Evolutionary conservation across 805 yeast genomes (phyloP).

Genomic region (Vanderwaltozyma yarrowii): DNA sequence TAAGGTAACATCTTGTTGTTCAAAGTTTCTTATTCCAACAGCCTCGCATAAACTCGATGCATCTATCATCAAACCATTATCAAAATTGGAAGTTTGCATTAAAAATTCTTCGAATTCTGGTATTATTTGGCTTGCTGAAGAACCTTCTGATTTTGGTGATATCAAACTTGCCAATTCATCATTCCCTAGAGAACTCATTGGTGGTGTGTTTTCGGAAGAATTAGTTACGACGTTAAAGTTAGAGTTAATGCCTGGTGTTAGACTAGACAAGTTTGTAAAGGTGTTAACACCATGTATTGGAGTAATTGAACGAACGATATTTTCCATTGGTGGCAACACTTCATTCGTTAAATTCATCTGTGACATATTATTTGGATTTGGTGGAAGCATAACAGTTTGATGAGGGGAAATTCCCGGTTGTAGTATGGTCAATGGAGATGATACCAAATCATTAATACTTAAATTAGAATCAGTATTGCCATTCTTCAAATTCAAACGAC

Average conservation of each 20-base stretch:
- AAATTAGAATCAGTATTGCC: background rate
- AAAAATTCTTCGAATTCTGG: conserved; percentile 30
- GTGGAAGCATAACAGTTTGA: background rate
- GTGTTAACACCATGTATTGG: background rate
- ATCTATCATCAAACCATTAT: conserved; percentile 24
- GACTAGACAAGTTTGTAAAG: background rate
- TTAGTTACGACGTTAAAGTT: background rate
- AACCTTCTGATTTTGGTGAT: conserved; percentile 17
- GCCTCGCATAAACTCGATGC: conserved; percentile 26
- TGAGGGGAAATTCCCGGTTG: background rate
- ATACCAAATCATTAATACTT: background rate
- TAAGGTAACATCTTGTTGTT: conserved; percentile 8
- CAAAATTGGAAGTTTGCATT: conserved; percentile 23
- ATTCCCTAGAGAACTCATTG: background rate
- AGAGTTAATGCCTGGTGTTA: background rate
- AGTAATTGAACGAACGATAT: background rate
- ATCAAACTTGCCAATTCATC: conserved; percentile 2
- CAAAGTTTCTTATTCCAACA: conserved; percentile 19
- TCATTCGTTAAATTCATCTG: background rate
- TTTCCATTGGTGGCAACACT: background rate
- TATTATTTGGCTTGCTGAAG: conserved; percentile 13
- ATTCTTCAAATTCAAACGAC: conserved; percentile 5
- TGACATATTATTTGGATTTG: background rate
- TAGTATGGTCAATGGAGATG: background rate
- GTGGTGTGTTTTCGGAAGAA: background rate